These are phyloP conservation scores for Lenzites betulinus DNA, from an alignment of 768 basidiomycete genomes.

Conservation along the genomic window DNA sequence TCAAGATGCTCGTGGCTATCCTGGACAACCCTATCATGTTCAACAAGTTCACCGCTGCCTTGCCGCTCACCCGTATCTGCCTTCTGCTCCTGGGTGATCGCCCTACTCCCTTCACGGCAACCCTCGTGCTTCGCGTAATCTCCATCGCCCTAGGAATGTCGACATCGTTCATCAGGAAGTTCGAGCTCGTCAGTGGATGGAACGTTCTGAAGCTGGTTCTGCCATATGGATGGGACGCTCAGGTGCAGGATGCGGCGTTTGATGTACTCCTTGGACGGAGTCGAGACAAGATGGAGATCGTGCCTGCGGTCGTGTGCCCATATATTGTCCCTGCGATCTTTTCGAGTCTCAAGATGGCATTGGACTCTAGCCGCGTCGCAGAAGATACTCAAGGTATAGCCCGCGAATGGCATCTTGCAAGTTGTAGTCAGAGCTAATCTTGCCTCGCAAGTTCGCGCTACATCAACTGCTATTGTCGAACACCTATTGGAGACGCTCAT, in stretches of 20 bases:
- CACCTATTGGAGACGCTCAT: slow-evolving; percentile 69
- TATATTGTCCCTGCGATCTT: slow-evolving; percentile 75
- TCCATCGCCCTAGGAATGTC: slow-evolving; percentile 55
- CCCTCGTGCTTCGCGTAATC: slow-evolving; percentile 62
- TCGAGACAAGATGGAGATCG: slow-evolving; percentile 20
- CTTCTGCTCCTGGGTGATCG: slow-evolving; percentile 78
- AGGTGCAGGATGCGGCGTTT: slow-evolving; percentile 68
- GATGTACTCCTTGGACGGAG: slow-evolving; percentile 63
- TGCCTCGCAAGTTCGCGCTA: background rate
- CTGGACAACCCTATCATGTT: slow-evolving; percentile 53
- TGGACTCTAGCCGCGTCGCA: slow-evolving; percentile 32
- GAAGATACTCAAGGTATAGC: slow-evolving; percentile 30
- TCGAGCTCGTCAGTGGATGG: slow-evolving; percentile 88
- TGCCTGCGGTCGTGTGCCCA: slow-evolving; percentile 52
- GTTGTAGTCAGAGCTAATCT: background rate
- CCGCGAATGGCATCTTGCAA: background rate
- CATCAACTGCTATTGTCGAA: slow-evolving; percentile 50
- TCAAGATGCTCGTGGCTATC: slow-evolving; percentile 64
- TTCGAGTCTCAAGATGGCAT: slow-evolving; percentile 61
- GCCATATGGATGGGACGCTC: slow-evolving; percentile 65
- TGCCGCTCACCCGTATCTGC: slow-evolving; percentile 78
- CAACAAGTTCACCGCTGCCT: slow-evolving; percentile 66
- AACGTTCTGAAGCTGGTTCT: slow-evolving; percentile 67
- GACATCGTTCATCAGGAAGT: slow-evolving; percentile 72
- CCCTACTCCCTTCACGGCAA: slow-evolving; percentile 60